Conservation (phyloP, 441 rosid species). For the Lepidium campestre region DNA sequence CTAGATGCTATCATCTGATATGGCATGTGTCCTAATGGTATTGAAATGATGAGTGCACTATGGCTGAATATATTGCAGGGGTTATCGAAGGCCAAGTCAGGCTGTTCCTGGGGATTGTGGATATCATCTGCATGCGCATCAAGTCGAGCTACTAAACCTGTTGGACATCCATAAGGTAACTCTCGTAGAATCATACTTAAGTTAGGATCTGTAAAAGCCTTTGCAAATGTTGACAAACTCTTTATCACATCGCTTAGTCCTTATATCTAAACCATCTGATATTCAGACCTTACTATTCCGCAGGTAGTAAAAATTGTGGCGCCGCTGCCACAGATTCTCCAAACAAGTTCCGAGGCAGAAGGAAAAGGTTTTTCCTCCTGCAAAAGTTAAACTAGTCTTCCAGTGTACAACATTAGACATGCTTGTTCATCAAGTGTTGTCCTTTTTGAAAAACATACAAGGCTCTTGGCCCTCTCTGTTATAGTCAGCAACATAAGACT, state of each 20-base stretch:
- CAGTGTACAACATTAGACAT: background rate
- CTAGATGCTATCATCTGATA: background rate
- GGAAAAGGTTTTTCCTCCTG: background rate
- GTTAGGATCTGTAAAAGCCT: background rate
- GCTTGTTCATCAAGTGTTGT: background rate
- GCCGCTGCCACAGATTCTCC: conserved; percentile 51
- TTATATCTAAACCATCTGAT: background rate
- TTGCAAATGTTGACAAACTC: background rate
- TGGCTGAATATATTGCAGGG: conserved; percentile 34
- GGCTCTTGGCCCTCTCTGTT: conserved; percentile 19
- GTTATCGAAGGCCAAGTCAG: conserved; percentile 63
- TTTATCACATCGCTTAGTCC: background rate
- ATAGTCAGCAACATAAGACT: conserved; percentile 14
- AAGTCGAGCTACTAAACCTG: conserved; percentile 51
- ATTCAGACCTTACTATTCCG: background rate
- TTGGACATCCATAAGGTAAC: conserved; percentile 46
- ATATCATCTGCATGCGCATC: conserved; percentile 81
- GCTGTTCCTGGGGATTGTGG: conserved; percentile 94
- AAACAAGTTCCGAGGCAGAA: conserved; percentile 33
- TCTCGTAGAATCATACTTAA: background rate
- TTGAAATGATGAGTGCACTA: background rate
- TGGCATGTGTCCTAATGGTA: background rate
- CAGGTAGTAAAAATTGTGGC: conserved; percentile 58
- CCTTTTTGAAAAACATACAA: conserved; percentile 22
- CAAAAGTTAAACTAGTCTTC: conserved; percentile 12